phyloP scores from a whole-genome alignment of 768 basidiomycete genomes.

The Tephrocybe rancida region DNA sequence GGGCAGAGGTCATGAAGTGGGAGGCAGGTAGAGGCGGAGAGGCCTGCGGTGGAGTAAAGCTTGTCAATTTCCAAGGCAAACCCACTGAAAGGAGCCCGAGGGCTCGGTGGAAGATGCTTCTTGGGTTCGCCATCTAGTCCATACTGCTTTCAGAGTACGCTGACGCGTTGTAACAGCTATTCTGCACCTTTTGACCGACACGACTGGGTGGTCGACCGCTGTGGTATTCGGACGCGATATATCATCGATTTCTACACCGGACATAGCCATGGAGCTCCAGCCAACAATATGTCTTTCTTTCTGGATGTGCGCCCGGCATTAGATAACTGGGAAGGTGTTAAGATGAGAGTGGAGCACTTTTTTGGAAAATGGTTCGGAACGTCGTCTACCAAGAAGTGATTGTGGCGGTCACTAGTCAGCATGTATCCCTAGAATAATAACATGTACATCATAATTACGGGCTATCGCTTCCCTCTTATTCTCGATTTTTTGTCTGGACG shows the following conservation, averaged over 20 bases:
- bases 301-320: constrained; percentile 94
- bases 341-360: constrained; percentile 71
- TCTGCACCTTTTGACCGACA: constrained; percentile 95
- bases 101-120: constrained; percentile 78
- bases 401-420: too few relatives aligned
- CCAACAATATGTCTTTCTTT: constrained; percentile 78
- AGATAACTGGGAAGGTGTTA: constrained; percentile 92
- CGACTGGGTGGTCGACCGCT: constrained; percentile 96
- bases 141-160: not conserved
- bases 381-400: constrained; percentile 5
- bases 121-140: constrained; percentile 67
- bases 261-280: constrained; percentile 44
- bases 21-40: constrained; percentile 82
- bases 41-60: constrained; percentile 75
- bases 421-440: constrained; percentile 6
- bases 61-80: constrained; percentile 90
- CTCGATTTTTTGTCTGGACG: constrained; percentile 60
- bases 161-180: constrained; percentile 58
- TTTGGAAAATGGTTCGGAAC: constrained; percentile 38
- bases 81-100: constrained; percentile 80
- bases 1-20: constrained; percentile 84
- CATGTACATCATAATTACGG: constrained; percentile 6
- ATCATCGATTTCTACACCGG: constrained; percentile 99
- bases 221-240: constrained; percentile 87
- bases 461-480: constrained; percentile 48